A percentile compares a stretch with the other conserved stretches of the same genome.
phyloP scores from a whole-genome alignment of 805 yeast species.

The Metschnikowia borealis region DNA sequence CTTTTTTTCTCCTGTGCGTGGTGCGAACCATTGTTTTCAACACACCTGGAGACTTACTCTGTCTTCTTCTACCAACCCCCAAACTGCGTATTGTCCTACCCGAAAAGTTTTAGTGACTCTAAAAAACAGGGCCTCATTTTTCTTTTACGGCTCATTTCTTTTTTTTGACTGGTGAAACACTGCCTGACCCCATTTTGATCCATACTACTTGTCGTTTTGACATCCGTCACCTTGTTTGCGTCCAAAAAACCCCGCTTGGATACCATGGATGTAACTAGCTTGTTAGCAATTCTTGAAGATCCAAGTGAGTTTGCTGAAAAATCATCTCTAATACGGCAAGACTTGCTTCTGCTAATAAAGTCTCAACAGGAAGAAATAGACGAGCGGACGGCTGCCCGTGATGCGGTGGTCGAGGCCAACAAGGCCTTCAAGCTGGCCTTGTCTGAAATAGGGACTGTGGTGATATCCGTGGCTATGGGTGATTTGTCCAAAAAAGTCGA shows the following conservation, averaged over 20 bases:
- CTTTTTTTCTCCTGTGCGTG: conserved; percentile 2
- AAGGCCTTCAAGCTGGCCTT: conserved; percentile 68
- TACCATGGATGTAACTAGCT: conserved; percentile 30
- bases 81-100: neutral
- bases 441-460: conserved; percentile 79
- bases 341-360: conserved; percentile 26
- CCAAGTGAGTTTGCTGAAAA: conserved; percentile 31
- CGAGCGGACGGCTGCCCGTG: conserved; percentile 29
- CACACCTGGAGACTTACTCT: neutral
- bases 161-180: neutral
- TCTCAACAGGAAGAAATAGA: conserved; percentile 27
- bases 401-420: conserved; percentile 48
- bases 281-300: conserved; percentile 36
- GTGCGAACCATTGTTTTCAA: conserved; percentile 3
- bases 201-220: conserved; percentile 8
- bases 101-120: neutral
- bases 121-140: neutral
- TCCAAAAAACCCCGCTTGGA: conserved; percentile 19
- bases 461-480: conserved; percentile 85
- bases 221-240: conserved; percentile 10
- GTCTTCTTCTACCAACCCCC: neutral
- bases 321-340: conserved; percentile 28
- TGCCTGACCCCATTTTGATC: neutral
- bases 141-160: neutral
- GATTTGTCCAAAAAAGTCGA: conserved; percentile 78